Percentiles rank a stretch among this genome's conserved stretches.
These are phyloP conservation scores for Wallacemonas sp. DNA, from an alignment of 208 protist species.

Conservation along the genomic window DNA sequence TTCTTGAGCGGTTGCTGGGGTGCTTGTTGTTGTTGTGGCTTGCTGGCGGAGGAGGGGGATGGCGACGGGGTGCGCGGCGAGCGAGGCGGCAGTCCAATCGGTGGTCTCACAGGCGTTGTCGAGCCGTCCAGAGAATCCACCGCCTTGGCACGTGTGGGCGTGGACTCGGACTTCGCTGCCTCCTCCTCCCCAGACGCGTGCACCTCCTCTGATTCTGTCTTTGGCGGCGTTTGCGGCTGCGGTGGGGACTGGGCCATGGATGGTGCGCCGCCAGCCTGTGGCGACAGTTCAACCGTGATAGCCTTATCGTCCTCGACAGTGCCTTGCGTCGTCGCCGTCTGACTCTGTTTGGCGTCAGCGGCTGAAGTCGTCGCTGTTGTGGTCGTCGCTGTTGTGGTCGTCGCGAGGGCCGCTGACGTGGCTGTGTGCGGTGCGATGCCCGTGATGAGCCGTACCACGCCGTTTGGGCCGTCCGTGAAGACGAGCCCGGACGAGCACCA, in stretches of 20 bases:
- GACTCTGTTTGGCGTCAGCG: not conserved
- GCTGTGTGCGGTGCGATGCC: conserved; percentile 12
- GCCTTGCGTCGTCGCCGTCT: not conserved
- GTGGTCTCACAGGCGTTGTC: not conserved
- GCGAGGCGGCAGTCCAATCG: conserved; percentile 1
- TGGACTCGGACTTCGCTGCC: too few relatives aligned
- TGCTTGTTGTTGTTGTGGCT: not conserved
- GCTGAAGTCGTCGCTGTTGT: not conserved
- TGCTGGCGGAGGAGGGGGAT: conserved; percentile 3
- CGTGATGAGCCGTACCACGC: conserved; percentile 64
- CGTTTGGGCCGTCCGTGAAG: conserved; percentile 68
- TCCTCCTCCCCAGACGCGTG: too few relatives aligned
- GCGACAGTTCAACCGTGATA: conserved; percentile 5
- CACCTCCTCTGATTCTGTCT: too few relatives aligned
- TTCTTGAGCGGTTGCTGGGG: not conserved
- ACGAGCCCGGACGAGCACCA: conserved; percentile 64
- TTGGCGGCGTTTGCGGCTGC: too few relatives aligned
- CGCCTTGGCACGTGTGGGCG: too few relatives aligned
- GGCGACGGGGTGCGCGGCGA: conserved; percentile 7
- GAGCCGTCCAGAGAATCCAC: not conserved
- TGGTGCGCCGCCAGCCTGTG: not conserved
- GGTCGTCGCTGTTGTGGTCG: not conserved
- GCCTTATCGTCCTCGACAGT: not conserved
- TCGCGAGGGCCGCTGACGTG: not conserved
- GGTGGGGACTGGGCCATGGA: not conserved